Base-by-base conservation (phyloP, 805 yeast species). In the Candida namnaoensis region DNA sequence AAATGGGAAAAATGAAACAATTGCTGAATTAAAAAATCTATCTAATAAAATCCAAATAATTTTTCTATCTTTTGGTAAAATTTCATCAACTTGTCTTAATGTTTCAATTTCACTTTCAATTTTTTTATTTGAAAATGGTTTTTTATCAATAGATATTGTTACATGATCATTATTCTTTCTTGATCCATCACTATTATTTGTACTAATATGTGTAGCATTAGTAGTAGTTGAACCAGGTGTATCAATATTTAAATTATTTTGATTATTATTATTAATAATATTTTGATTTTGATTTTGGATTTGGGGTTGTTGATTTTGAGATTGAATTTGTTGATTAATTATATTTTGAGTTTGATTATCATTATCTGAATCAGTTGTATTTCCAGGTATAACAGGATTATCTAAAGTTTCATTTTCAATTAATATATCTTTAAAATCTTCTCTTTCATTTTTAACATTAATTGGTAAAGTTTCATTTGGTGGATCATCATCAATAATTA, bases 351-450 rank as follows among this genome's bases (percentile, higher is more conserved):
- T 27, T 27, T 27, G 28, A 30, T 30, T 30, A 30, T 30, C 5
- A 30, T 30, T 30, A 12, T 30, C 5, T 12, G 6, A 30, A 11
- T 9, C 11, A 30, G 7, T 9, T 11, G 2, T 12, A 30, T 4
- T 12, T 12, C 13, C 13, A 11, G n/a, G 7, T 2, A 30, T 12
- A 6, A 30, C 11, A 8, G 33, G 33, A 9, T 12, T 30, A 19
- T 57, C 63, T 5, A 62, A 39, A 2, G 70, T 69, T 41, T 64
- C 69, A 37, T 61, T 57, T 38, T 68, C 69, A 24, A 59, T 46
- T 38, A 64, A 42, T 15, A 58, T 56, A 19, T 54, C 50, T 33
- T 58, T 49, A 42, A 68, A 65, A 9, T 56, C 57, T 35, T 49
- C 52, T 35, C 59, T 62, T 2, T 45, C 45, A 13, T 40, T 44